These are phyloP conservation scores for Grigorovia humatica DNA, from an alignment of 805 yeast species.

Conservation along the genomic window DNA sequence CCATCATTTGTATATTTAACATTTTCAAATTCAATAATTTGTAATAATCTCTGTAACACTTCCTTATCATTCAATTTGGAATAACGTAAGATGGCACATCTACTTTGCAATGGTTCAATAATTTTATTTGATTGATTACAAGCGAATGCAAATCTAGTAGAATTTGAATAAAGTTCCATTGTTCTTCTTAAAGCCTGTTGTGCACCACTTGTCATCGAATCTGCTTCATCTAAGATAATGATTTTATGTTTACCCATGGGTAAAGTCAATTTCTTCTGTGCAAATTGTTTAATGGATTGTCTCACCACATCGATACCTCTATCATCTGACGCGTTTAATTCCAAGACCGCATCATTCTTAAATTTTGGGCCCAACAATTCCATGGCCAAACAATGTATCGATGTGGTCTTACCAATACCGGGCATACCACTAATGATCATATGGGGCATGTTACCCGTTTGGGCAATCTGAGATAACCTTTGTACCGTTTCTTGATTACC, in stretches of 20 bases:
- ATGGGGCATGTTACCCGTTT: conserved; percentile 95
- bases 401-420: conserved; percentile 95
- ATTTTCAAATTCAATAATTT: conserved; percentile 57
- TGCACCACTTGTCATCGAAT: conserved; percentile 94
- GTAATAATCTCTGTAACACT: conserved; percentile 63
- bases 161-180: conserved; percentile 90
- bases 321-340: conserved; percentile 92
- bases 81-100: conserved; percentile 90
- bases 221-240: conserved; percentile 90
- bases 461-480: conserved; percentile 70
- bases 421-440: conserved; percentile 92
- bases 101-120: conserved; percentile 90
- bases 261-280: conserved; percentile 81
- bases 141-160: conserved; percentile 97
- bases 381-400: conserved; percentile 79
- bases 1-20: conserved; percentile 84
- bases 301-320: conserved; percentile 96
- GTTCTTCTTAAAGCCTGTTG: conserved; percentile 91
- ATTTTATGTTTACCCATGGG: conserved; percentile 90
- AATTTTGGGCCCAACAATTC: conserved; percentile 61
- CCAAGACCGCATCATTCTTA: conserved; percentile 75
- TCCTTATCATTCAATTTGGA: conserved; percentile 75
- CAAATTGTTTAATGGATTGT: conserved; percentile 88
- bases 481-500: conserved; percentile 89
- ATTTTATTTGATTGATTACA: conserved; percentile 91